Conservation (phyloP, 768 basidiomycete genomes). For the Pholiota molesta region DNA sequence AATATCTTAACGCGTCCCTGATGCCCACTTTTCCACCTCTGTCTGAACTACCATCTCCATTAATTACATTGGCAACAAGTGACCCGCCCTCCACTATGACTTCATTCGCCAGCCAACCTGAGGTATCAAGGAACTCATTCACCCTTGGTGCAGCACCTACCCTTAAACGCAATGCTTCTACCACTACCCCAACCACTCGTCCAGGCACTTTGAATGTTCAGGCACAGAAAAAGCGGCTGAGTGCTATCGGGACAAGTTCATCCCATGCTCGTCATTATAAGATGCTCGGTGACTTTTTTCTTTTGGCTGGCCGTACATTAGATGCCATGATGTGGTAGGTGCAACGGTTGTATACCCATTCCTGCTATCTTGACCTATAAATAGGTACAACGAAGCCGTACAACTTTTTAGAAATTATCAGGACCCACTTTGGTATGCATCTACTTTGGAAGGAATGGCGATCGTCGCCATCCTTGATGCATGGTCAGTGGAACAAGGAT, state of each 20-base stretch:
- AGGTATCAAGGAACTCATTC: slow-evolving; percentile 44
- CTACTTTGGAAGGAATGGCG: slow-evolving; percentile 83
- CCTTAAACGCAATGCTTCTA: slow-evolving; percentile 54
- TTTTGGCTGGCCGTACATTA: slow-evolving; percentile 82
- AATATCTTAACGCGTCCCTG: slow-evolving; percentile 73
- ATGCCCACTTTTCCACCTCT: slow-evolving; percentile 65
- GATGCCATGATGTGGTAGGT: slow-evolving; percentile 82
- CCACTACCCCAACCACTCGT: slow-evolving; percentile 46
- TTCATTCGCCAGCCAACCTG: slow-evolving; percentile 59
- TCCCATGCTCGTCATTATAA: slow-evolving; percentile 89
- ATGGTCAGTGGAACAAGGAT: slow-evolving; percentile 76
- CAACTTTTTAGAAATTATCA: slow-evolving; percentile 71
- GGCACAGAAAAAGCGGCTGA: slow-evolving; percentile 61
- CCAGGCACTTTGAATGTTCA: slow-evolving; percentile 53
- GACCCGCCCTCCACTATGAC: slow-evolving; percentile 50
- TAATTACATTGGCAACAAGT: slow-evolving; percentile 48
- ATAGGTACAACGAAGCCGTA: slow-evolving; percentile 86
- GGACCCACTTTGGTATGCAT: slow-evolving; percentile 89
- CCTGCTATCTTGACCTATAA: slow-evolving; percentile 13
- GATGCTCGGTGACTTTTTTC: slow-evolving; percentile 84
- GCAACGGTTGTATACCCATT: slow-evolving; percentile 5
- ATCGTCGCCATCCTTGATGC: slow-evolving; percentile 80
- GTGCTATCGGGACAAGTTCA: slow-evolving; percentile 66
- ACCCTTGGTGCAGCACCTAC: slow-evolving; percentile 41
- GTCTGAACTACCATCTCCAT: slow-evolving; percentile 60